Evolutionary conservation across 177 flowering plant species (phyloP), one percentile per base, ranked within the genome.

Genomic region (Vitis hybrid): DNA sequence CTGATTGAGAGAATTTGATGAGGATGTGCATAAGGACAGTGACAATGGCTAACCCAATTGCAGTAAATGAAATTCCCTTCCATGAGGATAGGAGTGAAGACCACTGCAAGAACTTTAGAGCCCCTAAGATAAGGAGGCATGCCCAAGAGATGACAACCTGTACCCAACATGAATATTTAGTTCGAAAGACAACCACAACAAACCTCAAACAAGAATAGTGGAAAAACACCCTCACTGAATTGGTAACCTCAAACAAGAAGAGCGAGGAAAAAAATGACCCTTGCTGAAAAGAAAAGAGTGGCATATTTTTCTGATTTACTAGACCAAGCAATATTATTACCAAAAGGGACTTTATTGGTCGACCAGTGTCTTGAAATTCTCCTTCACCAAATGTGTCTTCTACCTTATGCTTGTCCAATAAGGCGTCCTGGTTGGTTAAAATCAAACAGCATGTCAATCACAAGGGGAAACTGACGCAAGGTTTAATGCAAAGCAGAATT

Each of bases 61-160:
- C 84, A 14, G 91, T 77, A 17, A 91, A 57, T 26, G 82, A 76
- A 48, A 88, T 74, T n/a, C 98, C 98, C 75, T 87, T 94, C 95
- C 97, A 88, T 8, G 98, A 86, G 1, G 93, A 88, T 32, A 94
- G 75, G 21, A 94, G 79, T 11, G 88, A 65, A 21, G 88, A 74
- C 87, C 89, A 77, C 21, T 85, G 83, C 55, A 91, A 78, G 74
- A 96, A 82, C 72, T 88, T 87, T 51, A 86, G 15, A 45, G 81
- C 71, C 4, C 91, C 97, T 2, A 76, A 69, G 55, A 78, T 30
- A 40, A 96, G 81, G 60, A 91, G 75, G 68, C 84, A 78, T 40
- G 86, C 81, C 98, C 98, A 93, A 57, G 79, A 82, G 64, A 56
- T 52, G 55, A 86, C 86, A 19, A 91, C 99, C 98, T 96, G 91